Evolutionary conservation across 208 protist species (phyloP), one percentile per base, ranked within the genome.

Genomic region (Balamuthia mandrillaris): DNA sequence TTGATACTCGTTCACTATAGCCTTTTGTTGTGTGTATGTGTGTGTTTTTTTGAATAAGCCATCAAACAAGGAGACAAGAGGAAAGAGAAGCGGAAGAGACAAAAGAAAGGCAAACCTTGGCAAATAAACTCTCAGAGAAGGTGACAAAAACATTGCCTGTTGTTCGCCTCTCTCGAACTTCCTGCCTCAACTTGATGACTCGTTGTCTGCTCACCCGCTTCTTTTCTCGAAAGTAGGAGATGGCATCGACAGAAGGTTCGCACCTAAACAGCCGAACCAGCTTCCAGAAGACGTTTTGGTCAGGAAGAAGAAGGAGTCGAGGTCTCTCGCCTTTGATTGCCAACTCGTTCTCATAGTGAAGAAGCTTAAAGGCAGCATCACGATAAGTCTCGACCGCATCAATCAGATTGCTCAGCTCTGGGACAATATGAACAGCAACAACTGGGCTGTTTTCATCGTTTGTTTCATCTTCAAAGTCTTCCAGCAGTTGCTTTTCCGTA

Each of bases 131-230:
- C 6, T 33, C 58, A 37, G 54, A 65, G 51, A 82, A 82, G 37
- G 74, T 82, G 29, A 82, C 33, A 41, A 82, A 82, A 33, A 82
- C 74, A 10, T 65, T 45, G 51, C 74, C 74, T 9, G 74, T 82
- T 14, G 74, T 52, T 12, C 74, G 74, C 5, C 49, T 41, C 35
- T 31, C 74, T 42, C 21, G 44, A n/a, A 52, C 74, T 14, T 52
- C 33, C 54, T 65, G 44, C 54, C 27, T 82, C 31, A 41, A 21
- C 29, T n/a, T 16, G 2, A 10, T 24, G 10, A 82, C 74, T 10
- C 35, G 24, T n/a, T 45, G 7, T 37, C 63, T 82, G 10, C 63
- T 44, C 12, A 44, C 74, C n/a, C 10, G 39, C 24, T 82, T 82
- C 74, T 66, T 58, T n/a, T 37, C 21, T 27, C 63, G 58, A 21